phyloP scores from a whole-genome alignment of 139 green algal genomes.

The Trebouxia sp. region DNA sequence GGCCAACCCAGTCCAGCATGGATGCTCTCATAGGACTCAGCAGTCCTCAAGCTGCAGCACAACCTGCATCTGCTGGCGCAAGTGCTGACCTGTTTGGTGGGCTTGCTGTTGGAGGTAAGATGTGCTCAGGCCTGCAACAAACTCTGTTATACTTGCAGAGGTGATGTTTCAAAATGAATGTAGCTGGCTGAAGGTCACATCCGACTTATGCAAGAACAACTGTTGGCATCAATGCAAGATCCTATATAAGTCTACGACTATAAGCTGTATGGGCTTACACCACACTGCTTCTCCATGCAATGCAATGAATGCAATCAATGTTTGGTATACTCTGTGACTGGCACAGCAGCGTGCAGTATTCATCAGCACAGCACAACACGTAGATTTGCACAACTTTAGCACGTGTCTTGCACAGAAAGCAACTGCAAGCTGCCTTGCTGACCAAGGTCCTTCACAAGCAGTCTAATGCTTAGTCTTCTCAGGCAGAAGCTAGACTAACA shows the following conservation, averaged over 20 bases:
- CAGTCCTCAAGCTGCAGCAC: neutral
- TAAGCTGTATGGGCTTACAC: neutral
- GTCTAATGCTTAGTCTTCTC: too few species aligned
- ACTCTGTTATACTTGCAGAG: neutral
- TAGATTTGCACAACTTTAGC: too few species aligned
- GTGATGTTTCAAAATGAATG: neutral
- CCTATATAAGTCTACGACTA: neutral
- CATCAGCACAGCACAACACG: too few species aligned
- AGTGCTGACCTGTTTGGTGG: constrained; percentile 13
- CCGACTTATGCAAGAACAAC: neutral
- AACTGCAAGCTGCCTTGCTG: too few species aligned
- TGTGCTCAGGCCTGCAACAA: too few species aligned
- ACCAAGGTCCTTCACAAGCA: too few species aligned
- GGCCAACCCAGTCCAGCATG: neutral
- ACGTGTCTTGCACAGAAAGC: too few species aligned
- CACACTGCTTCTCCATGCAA: neutral
- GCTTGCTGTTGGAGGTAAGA: constrained; percentile 5
- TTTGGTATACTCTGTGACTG: too few species aligned
- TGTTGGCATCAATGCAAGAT: neutral
- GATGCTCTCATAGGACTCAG: neutral
- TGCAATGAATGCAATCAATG: too few species aligned
- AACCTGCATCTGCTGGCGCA: neutral
- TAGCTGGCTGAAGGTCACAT: neutral
- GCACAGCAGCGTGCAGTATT: too few species aligned
- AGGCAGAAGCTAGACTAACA: too few species aligned